Evolutionary conservation across 768 basidiomycete genomes (phyloP).

Genomic region (Collybiopsis confluens): DNA sequence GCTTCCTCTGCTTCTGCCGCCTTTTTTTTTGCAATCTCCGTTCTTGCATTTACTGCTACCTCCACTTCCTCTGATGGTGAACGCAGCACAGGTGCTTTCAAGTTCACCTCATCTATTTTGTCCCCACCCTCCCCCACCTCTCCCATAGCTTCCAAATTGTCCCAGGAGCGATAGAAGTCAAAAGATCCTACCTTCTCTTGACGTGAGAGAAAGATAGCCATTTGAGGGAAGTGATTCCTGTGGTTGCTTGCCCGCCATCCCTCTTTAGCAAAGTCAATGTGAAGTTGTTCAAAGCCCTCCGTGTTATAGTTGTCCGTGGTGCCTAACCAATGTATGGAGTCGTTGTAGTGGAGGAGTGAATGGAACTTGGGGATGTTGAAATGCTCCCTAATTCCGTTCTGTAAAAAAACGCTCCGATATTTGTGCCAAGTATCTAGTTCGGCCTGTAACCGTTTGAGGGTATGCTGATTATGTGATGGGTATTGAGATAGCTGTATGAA

Average conservation of each 20-base stretch:
- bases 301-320: slow-evolving; percentile 21
- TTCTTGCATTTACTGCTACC: too few relatives aligned
- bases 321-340: slow-evolving; percentile 15
- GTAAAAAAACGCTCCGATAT: not conserved
- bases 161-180: too few relatives aligned
- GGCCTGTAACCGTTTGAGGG: not conserved
- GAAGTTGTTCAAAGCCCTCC: slow-evolving; percentile 24
- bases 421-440: not conserved
- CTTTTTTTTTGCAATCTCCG: too few relatives aligned
- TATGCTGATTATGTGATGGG: slow-evolving; percentile 1
- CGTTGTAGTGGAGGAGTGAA: slow-evolving; percentile 16
- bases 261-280: slow-evolving; percentile 25
- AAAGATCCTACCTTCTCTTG: slow-evolving; percentile 10
- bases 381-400: slow-evolving; percentile 16
- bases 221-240: slow-evolving; percentile 9
- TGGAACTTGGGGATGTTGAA: slow-evolving; percentile 29
- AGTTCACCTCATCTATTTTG: too few relatives aligned
- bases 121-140: too few relatives aligned
- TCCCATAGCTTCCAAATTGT: too few relatives aligned
- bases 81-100: too few relatives aligned
- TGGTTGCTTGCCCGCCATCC: slow-evolving; percentile 4
- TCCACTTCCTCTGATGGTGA: too few relatives aligned
- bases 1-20: too few relatives aligned
- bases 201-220: slow-evolving; percentile 9
- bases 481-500: slow-evolving; percentile 7